Evolutionary conservation across 345 rosid species (phyloP), one percentile per base, ranked within the genome.

Genomic region (Xanthoceras sorbifolium): DNA sequence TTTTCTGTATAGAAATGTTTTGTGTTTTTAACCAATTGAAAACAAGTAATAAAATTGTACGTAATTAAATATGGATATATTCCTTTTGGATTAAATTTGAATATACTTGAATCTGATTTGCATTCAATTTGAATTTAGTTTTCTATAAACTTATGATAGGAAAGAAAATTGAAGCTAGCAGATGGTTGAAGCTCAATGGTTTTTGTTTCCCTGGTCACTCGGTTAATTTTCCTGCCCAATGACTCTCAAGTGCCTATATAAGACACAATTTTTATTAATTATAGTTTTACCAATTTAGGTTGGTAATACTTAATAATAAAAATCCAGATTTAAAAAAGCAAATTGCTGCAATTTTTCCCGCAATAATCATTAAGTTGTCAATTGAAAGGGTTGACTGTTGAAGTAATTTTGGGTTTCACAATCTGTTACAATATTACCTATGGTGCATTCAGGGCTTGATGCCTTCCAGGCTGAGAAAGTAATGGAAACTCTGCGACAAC

Each of bases 401-500:
- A 50, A 26, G 67, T 61, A 59, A 81, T 40, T 50, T 61, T 77
- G 50, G 42, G 1, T 67, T 64, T 63, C 48, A 46, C 6, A 36
- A 74, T 66, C 55, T 29, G 17, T 67, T 34, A n/a, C 60, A 10
- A 57, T 32, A 38, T 62, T 12, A 28, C 59, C 50, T 68, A 6
- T 71, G 67, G 66, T 86, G 77, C 78, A 75, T 83, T 60, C 90
- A 95, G 98, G 98, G 74, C 97, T 95, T 79, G 99, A 96, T 76
- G 97, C 99, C 57, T 96, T 96, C 82, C 99, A 96, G 86, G 97
- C 98, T 68, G 97, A 93, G 81, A 89, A 87, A 85, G 98, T 96
- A 69, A 91, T 93, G 98, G 98, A 92, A 90, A 93, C 99, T 80
- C 92, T 93, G 59, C 87, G 83, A 75, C 91, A 87, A 83, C 97